These are phyloP conservation scores for Pichia pseudocactophila DNA, from an alignment of 805 yeast genomes.

Conservation along the genomic window DNA sequence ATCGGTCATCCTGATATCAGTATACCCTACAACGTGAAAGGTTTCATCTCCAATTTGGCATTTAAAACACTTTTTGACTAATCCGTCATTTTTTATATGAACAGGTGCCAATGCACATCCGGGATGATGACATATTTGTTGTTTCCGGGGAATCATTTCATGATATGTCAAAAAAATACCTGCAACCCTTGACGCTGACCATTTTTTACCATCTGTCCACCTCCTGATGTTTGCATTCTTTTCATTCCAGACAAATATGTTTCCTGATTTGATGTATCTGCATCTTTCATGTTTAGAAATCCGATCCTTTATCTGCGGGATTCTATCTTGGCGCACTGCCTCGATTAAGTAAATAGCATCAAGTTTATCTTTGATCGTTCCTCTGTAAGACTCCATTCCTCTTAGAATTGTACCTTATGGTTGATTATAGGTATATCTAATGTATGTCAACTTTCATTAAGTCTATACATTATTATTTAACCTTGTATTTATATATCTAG, in stretches of 20 bases:
- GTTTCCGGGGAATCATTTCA: slow-evolving; percentile 41
- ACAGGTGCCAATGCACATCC: slow-evolving; percentile 19
- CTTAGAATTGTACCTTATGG: too few species aligned
- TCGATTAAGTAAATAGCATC: slow-evolving; percentile 62
- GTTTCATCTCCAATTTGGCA: slow-evolving; percentile 43
- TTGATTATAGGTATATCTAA: too few species aligned
- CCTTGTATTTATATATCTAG: background rate
- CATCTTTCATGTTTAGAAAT: slow-evolving; percentile 46
- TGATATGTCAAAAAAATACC: slow-evolving; percentile 55
- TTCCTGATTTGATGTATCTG: slow-evolving; percentile 43
- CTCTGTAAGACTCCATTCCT: slow-evolving; percentile 53
- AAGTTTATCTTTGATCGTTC: slow-evolving; percentile 44
- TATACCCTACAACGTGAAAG: slow-evolving; percentile 56
- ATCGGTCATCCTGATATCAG: slow-evolving; percentile 13
- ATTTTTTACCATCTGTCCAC: slow-evolving; percentile 71
- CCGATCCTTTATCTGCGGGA: slow-evolving; percentile 53
- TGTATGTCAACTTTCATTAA: too few species aligned
- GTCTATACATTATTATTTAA: too few species aligned
- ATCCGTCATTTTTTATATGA: slow-evolving; percentile 41
- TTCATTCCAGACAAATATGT: slow-evolving; percentile 67
- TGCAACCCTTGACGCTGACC: slow-evolving; percentile 66
- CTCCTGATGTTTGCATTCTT: slow-evolving; percentile 60
- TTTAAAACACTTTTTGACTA: slow-evolving; percentile 53
- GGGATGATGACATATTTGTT: slow-evolving; percentile 11
- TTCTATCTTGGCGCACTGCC: slow-evolving; percentile 47